Conservation (phyloP, 495 filamentous ascomycete species). For the Neurospora hispaniola region DNA sequence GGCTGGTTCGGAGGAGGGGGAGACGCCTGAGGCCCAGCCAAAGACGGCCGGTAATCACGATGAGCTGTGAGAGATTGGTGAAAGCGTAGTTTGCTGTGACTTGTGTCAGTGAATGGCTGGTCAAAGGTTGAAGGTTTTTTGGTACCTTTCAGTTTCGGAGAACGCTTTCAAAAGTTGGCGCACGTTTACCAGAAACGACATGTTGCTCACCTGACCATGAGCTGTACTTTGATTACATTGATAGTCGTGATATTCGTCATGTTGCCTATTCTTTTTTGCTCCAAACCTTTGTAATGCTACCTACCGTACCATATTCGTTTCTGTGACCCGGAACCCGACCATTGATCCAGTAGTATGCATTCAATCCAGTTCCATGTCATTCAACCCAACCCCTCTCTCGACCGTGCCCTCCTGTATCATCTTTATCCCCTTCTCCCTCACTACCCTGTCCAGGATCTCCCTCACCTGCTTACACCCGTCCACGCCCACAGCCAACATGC, state of each 20-base stretch:
- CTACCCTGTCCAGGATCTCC: conserved; percentile 61
- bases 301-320: background rate
- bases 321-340: background rate
- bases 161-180: background rate
- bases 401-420: conserved; percentile 51
- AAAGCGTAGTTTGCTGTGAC: background rate
- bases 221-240: background rate
- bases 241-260: background rate
- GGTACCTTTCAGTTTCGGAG: background rate
- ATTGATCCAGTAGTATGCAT: background rate
- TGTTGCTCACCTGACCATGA: background rate
- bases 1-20: too few relatives aligned
- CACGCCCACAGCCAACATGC: conserved; percentile 82
- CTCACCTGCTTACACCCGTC: conserved; percentile 85
- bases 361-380: conserved; percentile 35
- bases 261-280: background rate
- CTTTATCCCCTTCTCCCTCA: conserved; percentile 52
- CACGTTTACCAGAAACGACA: background rate
- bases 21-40: conserved; percentile 9
- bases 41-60: conserved; percentile 28
- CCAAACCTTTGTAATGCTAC: background rate
- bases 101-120: background rate
- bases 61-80: conserved; percentile 25
- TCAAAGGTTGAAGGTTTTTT: background rate
- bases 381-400: conserved; percentile 30